These are phyloP conservation scores for Cunninghamia lanceolata DNA, from an alignment of 75 land plant species.

Conservation along the genomic window DNA sequence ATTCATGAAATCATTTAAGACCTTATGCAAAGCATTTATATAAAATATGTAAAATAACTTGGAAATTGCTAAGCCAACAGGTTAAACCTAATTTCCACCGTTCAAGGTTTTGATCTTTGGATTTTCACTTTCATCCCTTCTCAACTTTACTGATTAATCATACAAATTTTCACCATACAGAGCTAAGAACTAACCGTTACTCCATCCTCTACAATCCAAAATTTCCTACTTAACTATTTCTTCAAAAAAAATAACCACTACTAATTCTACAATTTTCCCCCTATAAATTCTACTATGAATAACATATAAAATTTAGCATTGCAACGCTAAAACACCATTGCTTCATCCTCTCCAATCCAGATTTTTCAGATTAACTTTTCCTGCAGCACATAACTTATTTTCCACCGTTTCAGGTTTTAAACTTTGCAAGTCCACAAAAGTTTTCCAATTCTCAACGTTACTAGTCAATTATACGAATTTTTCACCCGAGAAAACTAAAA, in stretches of 20 bases:
- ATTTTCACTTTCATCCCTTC: neutral
- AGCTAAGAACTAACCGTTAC: neutral
- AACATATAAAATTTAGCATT: no score
- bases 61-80: neutral
- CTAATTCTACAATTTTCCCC: no score
- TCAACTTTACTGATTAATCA: neutral
- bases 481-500: neutral
- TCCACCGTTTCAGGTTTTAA: neutral
- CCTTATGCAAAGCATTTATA: neutral
- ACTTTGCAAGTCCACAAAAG: neutral
- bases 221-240: neutral
- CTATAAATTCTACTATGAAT: no score
- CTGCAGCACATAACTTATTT: neutral
- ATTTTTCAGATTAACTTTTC: neutral
- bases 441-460: neutral
- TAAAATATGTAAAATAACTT: neutral
- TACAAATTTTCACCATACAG: neutral
- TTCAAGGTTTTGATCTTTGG: neutral
- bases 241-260: neutral
- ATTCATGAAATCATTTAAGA: neutral
- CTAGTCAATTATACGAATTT: no score
- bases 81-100: neutral
- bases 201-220: neutral
- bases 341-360: no score
- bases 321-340: no score